Base-by-base conservation (phyloP, 1,284 basidiomycete genomes). In the Ustilago xerochloae region DNA sequence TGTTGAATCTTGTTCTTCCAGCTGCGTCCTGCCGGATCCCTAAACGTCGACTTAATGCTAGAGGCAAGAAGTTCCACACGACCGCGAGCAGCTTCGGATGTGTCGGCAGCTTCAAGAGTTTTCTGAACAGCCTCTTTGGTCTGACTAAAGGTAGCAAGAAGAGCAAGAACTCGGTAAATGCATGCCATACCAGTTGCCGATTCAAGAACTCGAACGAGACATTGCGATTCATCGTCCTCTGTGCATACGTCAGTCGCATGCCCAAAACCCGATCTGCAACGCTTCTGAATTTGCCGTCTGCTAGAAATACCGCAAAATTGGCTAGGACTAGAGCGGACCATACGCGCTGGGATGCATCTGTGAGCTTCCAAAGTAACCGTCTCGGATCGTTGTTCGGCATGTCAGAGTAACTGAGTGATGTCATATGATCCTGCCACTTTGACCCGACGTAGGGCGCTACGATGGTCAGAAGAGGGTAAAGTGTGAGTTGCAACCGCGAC, bases 131-230 rank as follows among this genome's bases (percentile, higher is more conserved):
- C 90, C 86, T 41, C 87, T 87, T 72, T 88, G 90, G 39, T 74
- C 90, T 90, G 73, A 98, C 86, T 33, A 97, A 88, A 0, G 97
- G 97, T 3, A 99, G 87, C 6, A 95, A 86, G 86, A 98, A 98
- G 43, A 99, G 87, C 26, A 98, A 87, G 85, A 99, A 98, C 88
- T 99, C 96, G 1, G 96, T 99, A 84, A 99, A 96, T 1, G 94
- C 92, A 83, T 96, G 93, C 97, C 97, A 99, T 55, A 99, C 96
- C 88, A 99, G 92, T 85, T 99, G 97, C 60, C 97, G 91, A 80
- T 99, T 98, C 91, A 99, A 93, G 81, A 95, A 99, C 84, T 99
- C 97, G 85, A 98, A 99, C 79, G 93, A 96, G 52, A 99, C 92
- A 80, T 95, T 91, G 15, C 92, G 89, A 66, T 90, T 90, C 50